A percentile compares a stretch with the other conserved stretches of the same genome.
Conservation (phyloP, 2,329 filamentous ascomycete genomes). For the Neonectria punicea region DNA sequence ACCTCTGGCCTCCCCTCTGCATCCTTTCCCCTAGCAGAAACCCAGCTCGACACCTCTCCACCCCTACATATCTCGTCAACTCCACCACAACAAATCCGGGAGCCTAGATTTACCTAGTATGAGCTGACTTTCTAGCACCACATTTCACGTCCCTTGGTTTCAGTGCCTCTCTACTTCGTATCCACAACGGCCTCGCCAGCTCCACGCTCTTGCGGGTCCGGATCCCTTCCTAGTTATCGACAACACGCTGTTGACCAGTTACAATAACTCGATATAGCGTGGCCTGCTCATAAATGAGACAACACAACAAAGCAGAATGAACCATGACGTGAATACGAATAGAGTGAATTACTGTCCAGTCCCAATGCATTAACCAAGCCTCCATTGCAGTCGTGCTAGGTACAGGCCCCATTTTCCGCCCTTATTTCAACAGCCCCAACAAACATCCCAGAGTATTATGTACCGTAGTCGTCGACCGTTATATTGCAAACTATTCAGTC, state of each 20-base stretch:
- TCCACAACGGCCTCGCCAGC: not conserved
- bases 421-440: constrained; percentile 18
- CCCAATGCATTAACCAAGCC: constrained; percentile 29
- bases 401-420: constrained; percentile 10
- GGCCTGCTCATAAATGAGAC: not conserved
- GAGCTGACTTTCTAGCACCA: not conserved
- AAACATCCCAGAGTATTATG: constrained; percentile 33
- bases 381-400: constrained; percentile 20
- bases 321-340: not conserved
- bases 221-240: not conserved
- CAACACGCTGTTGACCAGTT: not conserved
- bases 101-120: constrained; percentile 6
- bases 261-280: not conserved
- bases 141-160: constrained; percentile 1
- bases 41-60: not conserved
- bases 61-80: not conserved
- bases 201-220: not conserved
- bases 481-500: constrained; percentile 37
- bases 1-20: not conserved
- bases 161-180: not conserved
- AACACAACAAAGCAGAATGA: not conserved
- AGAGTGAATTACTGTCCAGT: constrained; percentile 3
- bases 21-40: not conserved
- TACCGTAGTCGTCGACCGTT: constrained; percentile 37
- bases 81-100: constrained; percentile 5